These are phyloP conservation scores for Penicillium arizonense DNA, from an alignment of 495 filamentous ascomycete species.

Conservation along the genomic window DNA sequence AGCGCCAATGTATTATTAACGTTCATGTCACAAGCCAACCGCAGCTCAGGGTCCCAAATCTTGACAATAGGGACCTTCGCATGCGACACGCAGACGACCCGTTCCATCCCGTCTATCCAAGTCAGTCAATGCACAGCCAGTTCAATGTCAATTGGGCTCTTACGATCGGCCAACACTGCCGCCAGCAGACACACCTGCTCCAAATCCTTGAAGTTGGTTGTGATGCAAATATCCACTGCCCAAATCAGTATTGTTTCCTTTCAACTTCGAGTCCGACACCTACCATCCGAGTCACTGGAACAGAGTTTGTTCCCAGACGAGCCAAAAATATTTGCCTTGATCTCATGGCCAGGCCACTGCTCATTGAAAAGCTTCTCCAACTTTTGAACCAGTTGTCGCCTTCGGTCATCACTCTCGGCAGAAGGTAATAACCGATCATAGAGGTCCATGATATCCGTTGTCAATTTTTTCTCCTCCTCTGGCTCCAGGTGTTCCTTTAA, in stretches of 20 bases:
- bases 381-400: constrained; percentile 76
- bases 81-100: constrained; percentile 86
- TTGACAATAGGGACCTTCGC: constrained; percentile 99
- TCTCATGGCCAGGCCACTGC: constrained; percentile 88
- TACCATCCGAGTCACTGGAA: constrained; percentile 96
- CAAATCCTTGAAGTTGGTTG: constrained; percentile 79
- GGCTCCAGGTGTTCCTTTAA: constrained; percentile 66
- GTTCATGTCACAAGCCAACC: constrained; percentile 95
- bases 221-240: constrained; percentile 95
- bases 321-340: constrained; percentile 90
- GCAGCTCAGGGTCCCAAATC: constrained; percentile 93
- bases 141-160: constrained; percentile 23
- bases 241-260: constrained; percentile 18
- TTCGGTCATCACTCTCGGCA: constrained; percentile 69
- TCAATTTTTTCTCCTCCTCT: constrained; percentile 75
- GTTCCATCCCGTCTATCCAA: constrained; percentile 84
- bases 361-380: constrained; percentile 81
- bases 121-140: not conserved
- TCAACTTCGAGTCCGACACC: constrained; percentile 22
- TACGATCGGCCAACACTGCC: constrained; percentile 79
- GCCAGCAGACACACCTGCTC: constrained; percentile 87
- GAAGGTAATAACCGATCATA: constrained; percentile 86
- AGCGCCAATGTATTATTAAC: constrained; percentile 94
- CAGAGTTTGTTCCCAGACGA: constrained; percentile 95
- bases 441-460: constrained; percentile 75